Percentiles rank a stretch among this genome's conserved stretches.
These are phyloP conservation scores for Sugiyamaella castrensis DNA, from an alignment of 1,139 yeast species.

Conservation along the genomic window DNA sequence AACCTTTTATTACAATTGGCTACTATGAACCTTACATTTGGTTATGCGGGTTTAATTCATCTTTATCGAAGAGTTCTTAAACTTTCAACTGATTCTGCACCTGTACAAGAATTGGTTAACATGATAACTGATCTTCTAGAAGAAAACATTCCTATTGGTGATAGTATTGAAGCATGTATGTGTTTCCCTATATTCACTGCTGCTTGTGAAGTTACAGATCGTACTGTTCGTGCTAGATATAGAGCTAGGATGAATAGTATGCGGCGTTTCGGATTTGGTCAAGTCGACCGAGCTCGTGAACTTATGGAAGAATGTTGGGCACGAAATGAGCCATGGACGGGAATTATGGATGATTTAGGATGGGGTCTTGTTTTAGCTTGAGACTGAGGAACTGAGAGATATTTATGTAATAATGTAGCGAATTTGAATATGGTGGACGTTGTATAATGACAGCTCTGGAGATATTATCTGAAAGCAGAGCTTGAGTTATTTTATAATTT, in stretches of 20 bases:
- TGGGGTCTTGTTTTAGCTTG: slow-evolving; percentile 33
- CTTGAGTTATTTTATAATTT: neutral
- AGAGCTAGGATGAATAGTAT: slow-evolving; percentile 41
- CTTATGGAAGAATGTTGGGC: slow-evolving; percentile 53
- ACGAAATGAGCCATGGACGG: slow-evolving; percentile 30
- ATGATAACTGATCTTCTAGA: slow-evolving; percentile 42
- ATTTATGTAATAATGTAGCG: slow-evolving; percentile 3
- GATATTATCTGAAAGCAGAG: neutral
- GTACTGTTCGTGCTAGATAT: slow-evolving; percentile 39
- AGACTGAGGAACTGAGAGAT: neutral
- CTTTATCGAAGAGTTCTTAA: slow-evolving; percentile 50
- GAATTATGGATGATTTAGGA: slow-evolving; percentile 32
- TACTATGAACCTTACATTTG: slow-evolving; percentile 51
- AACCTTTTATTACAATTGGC: slow-evolving; percentile 37
- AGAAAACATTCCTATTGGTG: slow-evolving; percentile 42
- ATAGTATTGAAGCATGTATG: slow-evolving; percentile 52
- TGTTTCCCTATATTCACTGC: slow-evolving; percentile 53
- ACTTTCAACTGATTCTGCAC: slow-evolving; percentile 44
- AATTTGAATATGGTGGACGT: neutral
- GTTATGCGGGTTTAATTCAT: slow-evolving; percentile 50
- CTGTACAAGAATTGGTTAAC: slow-evolving; percentile 46
- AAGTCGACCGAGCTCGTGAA: slow-evolving; percentile 44
- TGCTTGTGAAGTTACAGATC: slow-evolving; percentile 51
- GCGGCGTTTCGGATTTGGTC: slow-evolving; percentile 47
- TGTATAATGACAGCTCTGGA: neutral